These are phyloP conservation scores for Wickerhamomyces chaumierensis DNA, from an alignment of 805 yeast genomes.

Conservation along the genomic window DNA sequence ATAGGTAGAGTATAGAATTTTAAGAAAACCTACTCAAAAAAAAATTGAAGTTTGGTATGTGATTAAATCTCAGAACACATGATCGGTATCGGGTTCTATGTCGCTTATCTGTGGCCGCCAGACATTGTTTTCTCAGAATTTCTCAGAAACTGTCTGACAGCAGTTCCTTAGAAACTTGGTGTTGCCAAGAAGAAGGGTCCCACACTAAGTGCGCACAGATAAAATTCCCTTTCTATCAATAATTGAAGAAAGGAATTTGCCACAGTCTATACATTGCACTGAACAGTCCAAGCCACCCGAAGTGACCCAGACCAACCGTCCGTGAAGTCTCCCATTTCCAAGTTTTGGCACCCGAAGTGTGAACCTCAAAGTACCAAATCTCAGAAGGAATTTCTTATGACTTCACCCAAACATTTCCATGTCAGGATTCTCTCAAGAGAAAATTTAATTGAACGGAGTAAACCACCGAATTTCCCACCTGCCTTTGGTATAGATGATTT, in stretches of 20 bases:
- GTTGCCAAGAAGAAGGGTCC: too few species aligned
- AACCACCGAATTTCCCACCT: slow-evolving; percentile 60
- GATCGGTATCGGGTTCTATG: not conserved
- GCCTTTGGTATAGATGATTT: slow-evolving; percentile 3
- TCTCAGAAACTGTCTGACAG: too few species aligned
- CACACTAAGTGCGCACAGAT: too few species aligned
- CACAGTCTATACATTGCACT: slow-evolving; percentile 50
- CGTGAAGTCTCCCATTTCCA: slow-evolving; percentile 43
- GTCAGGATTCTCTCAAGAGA: slow-evolving; percentile 49
- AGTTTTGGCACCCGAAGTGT: too few species aligned
- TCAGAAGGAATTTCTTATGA: slow-evolving; percentile 34
- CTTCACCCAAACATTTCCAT: slow-evolving; percentile 46
- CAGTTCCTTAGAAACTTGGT: too few species aligned
- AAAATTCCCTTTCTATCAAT: too few species aligned
- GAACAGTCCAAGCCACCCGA: slow-evolving; percentile 27
- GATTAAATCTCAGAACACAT: not conserved
- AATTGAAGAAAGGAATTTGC: not conserved
- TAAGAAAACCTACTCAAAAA: not conserved
- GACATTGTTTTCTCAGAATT: too few species aligned
- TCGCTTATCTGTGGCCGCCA: not conserved
- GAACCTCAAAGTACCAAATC: too few species aligned
- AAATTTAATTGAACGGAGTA: slow-evolving; percentile 31
- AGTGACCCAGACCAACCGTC: slow-evolving; percentile 37
- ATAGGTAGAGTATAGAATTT: too few species aligned
- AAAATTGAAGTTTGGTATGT: slow-evolving; percentile 5